These are phyloP conservation scores for Pseudozyma flocculosa DNA, from an alignment of 1,284 basidiomycete species.

Conservation along the genomic window DNA sequence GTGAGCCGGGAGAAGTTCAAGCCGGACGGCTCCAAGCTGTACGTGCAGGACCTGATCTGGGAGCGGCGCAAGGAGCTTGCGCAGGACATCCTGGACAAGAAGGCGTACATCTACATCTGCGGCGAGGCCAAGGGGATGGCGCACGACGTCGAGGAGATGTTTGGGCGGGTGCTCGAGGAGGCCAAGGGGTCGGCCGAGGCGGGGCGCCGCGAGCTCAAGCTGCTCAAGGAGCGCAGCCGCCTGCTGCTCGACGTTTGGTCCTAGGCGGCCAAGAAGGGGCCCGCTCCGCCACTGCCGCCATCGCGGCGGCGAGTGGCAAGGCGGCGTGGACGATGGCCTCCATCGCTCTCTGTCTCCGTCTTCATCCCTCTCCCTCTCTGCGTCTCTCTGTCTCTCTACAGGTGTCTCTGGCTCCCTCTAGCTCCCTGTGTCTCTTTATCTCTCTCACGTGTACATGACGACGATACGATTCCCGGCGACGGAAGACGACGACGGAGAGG, in stretches of 20 bases:
- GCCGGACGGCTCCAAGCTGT: conserved; percentile 89
- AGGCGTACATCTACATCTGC: conserved; percentile 75
- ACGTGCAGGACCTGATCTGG: conserved; percentile 77
- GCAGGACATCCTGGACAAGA: conserved; percentile 84
- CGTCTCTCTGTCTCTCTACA: too few relatives aligned
- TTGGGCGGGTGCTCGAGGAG: conserved; percentile 84
- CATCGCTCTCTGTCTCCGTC: too few relatives aligned
- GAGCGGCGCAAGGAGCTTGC: conserved; percentile 66
- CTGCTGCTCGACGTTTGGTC: conserved; percentile 37
- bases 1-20: conserved; percentile 77
- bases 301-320: too few relatives aligned
- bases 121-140: conserved; percentile 97
- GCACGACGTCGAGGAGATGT: conserved; percentile 84
- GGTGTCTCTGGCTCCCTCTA: too few relatives aligned
- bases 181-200: conserved; percentile 82
- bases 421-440: too few relatives aligned
- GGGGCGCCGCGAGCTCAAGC: conserved; percentile 32
- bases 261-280: too few relatives aligned
- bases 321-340: too few relatives aligned
- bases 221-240: conserved; percentile 42
- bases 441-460: too few relatives aligned
- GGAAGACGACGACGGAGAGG: too few relatives aligned
- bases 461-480: too few relatives aligned
- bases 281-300: too few relatives aligned
- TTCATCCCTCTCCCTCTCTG: too few relatives aligned